Base-by-base conservation (phyloP, 306 rosid genomes). In the Lotus japonicus region DNA sequence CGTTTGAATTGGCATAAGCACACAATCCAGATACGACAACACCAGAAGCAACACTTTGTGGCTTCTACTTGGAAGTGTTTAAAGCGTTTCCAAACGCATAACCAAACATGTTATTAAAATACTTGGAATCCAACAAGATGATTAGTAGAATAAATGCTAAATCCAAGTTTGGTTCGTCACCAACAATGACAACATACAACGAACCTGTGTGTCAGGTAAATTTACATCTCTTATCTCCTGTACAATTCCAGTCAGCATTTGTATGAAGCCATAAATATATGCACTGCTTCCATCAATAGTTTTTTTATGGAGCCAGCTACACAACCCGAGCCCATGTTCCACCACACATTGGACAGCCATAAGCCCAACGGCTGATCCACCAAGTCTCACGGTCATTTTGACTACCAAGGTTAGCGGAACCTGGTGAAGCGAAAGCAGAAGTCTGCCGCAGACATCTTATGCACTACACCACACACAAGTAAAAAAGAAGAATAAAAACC, bases 331-430 rank as follows among this genome's bases (percentile, higher is more conserved):
- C 87, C 97, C 98, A 92, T 55, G 94, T 86, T 84, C 98, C 97
- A 21, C 96, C 97, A 41, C 98, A 92, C 92, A 90, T 90, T 8
- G 98, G 97, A 64, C 98, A 94, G 74, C 96, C 86, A 28, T 86
- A 75, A 19, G 88, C 90, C 98, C 98, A 94, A 64, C 97, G 94
- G 81, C 92, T 94, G 74, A 86, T 83, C 97, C 98, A 94, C 96
- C 97, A 90, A 65, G 70, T 80, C 72, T 90, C 94, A 48, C 80
- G 64, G 44, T 84, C 90, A 56, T 75, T 80, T 70, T 86, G 97
- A 74, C 58, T 83, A 36, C 83, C 51, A 68, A 76, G 69, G 61
- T 38, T 78, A 66, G 87, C 28, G 7, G 86, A 81, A 82, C 76
- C 84, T 2, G 91, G 84, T 33, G 92, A 85, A 52, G 87, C 74